Base-by-base conservation (phyloP, 164 flowering plant species). In the Liriodendron chinense region DNA sequence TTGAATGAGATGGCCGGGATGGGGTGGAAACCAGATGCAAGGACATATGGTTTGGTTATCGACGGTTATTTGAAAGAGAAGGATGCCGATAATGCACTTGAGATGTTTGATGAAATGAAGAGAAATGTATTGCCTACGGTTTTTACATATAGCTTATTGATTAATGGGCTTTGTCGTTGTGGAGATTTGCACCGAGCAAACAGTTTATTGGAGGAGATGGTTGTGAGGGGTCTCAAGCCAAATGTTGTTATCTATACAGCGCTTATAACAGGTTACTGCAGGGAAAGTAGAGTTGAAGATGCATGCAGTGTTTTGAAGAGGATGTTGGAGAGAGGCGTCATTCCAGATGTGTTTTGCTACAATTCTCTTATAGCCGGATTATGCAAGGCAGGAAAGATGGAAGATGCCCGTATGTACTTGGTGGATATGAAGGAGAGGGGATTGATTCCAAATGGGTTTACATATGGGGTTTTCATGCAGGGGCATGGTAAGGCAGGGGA, bases 291-390 rank as follows among this genome's bases (percentile, higher is more conserved):
- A 74, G 62, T 84, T 47, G 87, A 83, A 49, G 90, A 88, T 43
- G 92, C 89, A 65, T 72, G 43, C 16, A 77, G 43, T 13, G 70
- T 87, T 76, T 78, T 94, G 25, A 69, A 85, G 50, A 79, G 70
- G 65, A 90, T 94, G 97, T 77, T 65, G 59, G 84, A 79, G 59
- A 76, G 79, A 69, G 92, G 90, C n/a, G 77, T 92, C 28, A 22
- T n/a, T 9, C 93, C 92, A n/a, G 94, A 94, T 80, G 83, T 77
- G 7, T 84, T 87, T 73, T 87, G 92, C 80, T 94, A 86, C 70
- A 90, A 88, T 78, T 71, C 89, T 67, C 79, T 91, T 49, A 84
- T 94, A 69, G 76, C 65, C 69, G 92, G 93, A 72, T 87, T 89
- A 24, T 87, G 92, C 84, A 88, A 89, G 72, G 87, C 80, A 22